Percentiles rank a stretch among this genome's conserved stretches.
Evolutionary conservation across 208 protist species (phyloP).

Genomic region (Acanthamoeba castellanii): DNA sequence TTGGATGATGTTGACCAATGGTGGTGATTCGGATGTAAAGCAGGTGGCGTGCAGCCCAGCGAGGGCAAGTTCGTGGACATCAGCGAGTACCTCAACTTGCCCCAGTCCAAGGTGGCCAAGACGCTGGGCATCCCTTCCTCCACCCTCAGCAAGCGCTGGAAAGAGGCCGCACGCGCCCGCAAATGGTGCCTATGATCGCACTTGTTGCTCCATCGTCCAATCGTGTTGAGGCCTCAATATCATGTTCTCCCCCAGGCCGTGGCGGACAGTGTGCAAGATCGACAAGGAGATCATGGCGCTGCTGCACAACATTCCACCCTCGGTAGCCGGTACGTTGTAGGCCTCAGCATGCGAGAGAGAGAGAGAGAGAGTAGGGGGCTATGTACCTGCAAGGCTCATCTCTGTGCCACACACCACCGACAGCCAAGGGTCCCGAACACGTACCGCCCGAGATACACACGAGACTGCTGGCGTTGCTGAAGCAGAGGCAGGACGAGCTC

Average conservation of each 20-base stretch:
- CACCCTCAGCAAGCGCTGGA: slow-evolving; percentile 85
- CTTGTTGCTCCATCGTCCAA: neutral
- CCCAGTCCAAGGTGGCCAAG: slow-evolving; percentile 82
- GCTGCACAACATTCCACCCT: slow-evolving; percentile 75
- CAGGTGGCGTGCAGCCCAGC: neutral
- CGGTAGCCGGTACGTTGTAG: neutral
- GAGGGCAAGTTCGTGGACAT: slow-evolving; percentile 84
- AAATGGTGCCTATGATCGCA: slow-evolving; percentile 75
- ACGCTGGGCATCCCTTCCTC: slow-evolving; percentile 84
- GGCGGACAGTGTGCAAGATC: slow-evolving; percentile 79
- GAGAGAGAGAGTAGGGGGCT: no score
- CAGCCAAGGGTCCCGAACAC: slow-evolving; percentile 42
- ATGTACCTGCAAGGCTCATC: neutral
- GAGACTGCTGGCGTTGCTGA: slow-evolving; percentile 14
- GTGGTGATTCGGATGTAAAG: no score
- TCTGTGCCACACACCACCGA: neutral
- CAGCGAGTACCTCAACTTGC: slow-evolving; percentile 80
- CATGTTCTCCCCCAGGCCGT: slow-evolving; percentile 48
- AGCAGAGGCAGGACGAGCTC: slow-evolving; percentile 56
- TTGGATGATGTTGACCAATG: no score
- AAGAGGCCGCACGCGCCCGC: slow-evolving; percentile 80
- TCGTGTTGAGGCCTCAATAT: neutral
- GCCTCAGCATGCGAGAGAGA: no score
- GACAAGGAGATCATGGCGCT: slow-evolving; percentile 86
- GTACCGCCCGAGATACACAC: slow-evolving; percentile 28